Conservation (phyloP, 1,284 basidiomycete species). For the Ganoderma boninense region DNA sequence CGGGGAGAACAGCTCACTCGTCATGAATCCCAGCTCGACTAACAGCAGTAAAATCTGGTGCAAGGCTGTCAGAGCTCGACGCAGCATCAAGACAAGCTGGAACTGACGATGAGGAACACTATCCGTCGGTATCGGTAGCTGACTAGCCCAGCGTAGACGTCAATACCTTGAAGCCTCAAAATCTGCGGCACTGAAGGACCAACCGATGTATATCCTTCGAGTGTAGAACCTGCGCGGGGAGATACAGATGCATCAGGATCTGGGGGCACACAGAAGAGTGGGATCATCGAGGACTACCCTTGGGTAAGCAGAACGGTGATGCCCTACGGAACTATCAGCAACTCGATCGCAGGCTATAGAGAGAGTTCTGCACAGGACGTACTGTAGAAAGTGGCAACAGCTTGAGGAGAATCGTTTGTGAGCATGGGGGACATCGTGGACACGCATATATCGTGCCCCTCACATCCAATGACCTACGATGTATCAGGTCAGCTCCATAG, state of each 20-base stretch:
- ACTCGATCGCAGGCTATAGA: no score
- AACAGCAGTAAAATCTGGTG: background rate
- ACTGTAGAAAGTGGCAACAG: background rate
- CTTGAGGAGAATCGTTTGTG: background rate
- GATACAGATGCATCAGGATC: background rate
- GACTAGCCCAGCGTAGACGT: background rate
- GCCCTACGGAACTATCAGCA: background rate
- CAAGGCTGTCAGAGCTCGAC: background rate
- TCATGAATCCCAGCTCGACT: background rate
- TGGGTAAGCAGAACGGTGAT: background rate
- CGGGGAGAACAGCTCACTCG: background rate
- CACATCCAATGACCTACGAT: background rate
- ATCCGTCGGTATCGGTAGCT: background rate
- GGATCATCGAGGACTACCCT: background rate
- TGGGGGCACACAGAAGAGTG: no score
- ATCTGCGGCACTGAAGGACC: background rate
- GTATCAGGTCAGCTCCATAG: background rate
- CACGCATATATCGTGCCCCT: background rate
- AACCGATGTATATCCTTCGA: background rate
- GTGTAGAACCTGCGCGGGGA: background rate
- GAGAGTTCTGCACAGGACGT: background rate
- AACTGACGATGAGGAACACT: background rate
- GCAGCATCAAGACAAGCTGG: background rate
- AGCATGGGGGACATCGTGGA: background rate
- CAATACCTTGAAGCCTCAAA: background rate